phyloP scores from a whole-genome alignment of 345 rosid genomes.

The Eucalyptus erythrocorys region DNA sequence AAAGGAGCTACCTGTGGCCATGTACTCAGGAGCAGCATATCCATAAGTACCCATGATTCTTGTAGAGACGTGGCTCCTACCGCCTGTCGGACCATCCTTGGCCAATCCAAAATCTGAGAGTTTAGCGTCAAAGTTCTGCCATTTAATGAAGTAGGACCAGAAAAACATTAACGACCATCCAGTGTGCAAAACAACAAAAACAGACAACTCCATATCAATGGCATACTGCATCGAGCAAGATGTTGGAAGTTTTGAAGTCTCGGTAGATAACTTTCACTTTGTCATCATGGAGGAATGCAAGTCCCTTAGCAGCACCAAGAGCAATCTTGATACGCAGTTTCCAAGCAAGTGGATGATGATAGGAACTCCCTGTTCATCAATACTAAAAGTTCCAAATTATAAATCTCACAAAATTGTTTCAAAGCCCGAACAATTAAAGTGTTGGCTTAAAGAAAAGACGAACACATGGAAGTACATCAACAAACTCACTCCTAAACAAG shows the following conservation, averaged over 20 bases:
- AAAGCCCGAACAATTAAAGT: not conserved
- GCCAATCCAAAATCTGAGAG: conserved; percentile 96
- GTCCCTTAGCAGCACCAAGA: conserved; percentile 39
- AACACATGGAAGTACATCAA: not conserved
- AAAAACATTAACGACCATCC: not conserved
- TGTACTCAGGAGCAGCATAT: conserved; percentile 75
- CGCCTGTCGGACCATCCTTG: conserved; percentile 83
- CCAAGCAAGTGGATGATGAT: conserved; percentile 41
- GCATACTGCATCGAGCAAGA: conserved; percentile 31
- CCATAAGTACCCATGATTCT: conserved; percentile 94
- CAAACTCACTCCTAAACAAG: conserved; percentile 52
- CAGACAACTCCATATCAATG: not conserved
- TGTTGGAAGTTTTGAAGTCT: conserved; percentile 39
- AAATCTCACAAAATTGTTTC: not conserved
- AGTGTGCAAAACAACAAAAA: not conserved
- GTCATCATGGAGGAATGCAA: conserved; percentile 34
- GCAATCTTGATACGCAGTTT: conserved; percentile 31
- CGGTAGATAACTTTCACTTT: conserved; percentile 34
- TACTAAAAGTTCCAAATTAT: not conserved
- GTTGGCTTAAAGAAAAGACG: not conserved
- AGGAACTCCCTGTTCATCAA: conserved; percentile 25
- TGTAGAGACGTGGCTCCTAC: conserved; percentile 76
- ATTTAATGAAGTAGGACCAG: not conserved
- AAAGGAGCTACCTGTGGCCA: conserved; percentile 47
- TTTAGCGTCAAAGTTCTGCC: conserved; percentile 62